Evolutionary conservation across 495 filamentous ascomycete species (phyloP).

Genomic region (Tuber borchii): DNA sequence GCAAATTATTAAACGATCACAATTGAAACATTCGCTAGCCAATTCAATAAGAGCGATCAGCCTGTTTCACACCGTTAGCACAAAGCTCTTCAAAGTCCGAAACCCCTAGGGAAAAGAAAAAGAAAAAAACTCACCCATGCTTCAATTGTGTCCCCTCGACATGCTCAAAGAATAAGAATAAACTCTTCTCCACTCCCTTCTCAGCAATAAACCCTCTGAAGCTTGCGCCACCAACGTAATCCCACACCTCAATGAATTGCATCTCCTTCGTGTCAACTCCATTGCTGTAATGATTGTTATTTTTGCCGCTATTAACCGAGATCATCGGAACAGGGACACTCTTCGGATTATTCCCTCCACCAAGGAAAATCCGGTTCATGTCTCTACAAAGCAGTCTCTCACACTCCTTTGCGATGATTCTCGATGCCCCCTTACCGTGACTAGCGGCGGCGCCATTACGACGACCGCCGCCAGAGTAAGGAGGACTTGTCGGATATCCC

Average conservation of each 20-base stretch:
- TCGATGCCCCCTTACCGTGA: slow-evolving; percentile 78
- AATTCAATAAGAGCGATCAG: slow-evolving; percentile 88
- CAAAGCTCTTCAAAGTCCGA: slow-evolving; percentile 13
- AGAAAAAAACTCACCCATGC: slow-evolving; percentile 64
- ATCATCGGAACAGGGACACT: slow-evolving; percentile 70
- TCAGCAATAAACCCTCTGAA: slow-evolving; percentile 77
- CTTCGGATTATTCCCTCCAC: slow-evolving; percentile 70
- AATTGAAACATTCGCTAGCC: slow-evolving; percentile 63
- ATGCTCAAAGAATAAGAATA: slow-evolving; percentile 84
- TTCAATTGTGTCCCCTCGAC: slow-evolving; percentile 70
- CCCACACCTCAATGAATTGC: slow-evolving; percentile 70
- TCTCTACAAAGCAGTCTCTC: slow-evolving; percentile 99
- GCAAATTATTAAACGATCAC: slow-evolving; percentile 71
- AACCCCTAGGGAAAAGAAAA: background rate
- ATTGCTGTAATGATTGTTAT: slow-evolving; percentile 41
- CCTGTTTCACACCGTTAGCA: slow-evolving; percentile 46
- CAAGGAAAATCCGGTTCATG: slow-evolving; percentile 85
- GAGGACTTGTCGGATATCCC: slow-evolving; percentile 43
- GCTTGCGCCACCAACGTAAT: slow-evolving; percentile 72
- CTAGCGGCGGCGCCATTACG: slow-evolving; percentile 12
- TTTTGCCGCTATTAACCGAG: slow-evolving; percentile 47
- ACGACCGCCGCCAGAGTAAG: slow-evolving; percentile 35
- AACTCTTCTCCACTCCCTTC: slow-evolving; percentile 56
- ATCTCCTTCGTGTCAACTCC: slow-evolving; percentile 40
- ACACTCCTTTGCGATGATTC: slow-evolving; percentile 97